Percentiles rank a stretch among this genome's conserved stretches.
These are phyloP conservation scores for Claviceps citrina DNA, from an alignment of 2,329 filamentous ascomycete genomes.

Conservation along the genomic window DNA sequence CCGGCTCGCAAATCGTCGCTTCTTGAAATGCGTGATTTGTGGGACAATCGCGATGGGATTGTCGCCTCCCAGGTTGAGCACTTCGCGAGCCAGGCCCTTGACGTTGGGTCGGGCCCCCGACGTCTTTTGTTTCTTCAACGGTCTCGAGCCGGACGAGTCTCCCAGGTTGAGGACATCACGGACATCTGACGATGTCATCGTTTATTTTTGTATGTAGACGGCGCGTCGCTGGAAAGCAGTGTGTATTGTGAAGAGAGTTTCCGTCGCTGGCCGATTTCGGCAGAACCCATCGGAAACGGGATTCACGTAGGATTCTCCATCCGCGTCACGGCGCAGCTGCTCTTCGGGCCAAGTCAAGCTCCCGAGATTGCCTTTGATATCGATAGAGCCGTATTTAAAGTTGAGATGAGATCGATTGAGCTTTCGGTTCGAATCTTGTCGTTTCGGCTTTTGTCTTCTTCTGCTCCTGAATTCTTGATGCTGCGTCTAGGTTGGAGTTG, in stretches of 20 bases:
- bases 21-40: conserved; percentile 43
- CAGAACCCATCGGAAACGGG: background rate
- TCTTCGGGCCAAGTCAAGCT: background rate
- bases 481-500: too few relatives aligned
- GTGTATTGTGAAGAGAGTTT: background rate
- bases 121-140: conserved; percentile 61
- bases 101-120: conserved; percentile 43
- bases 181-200: conserved; percentile 66
- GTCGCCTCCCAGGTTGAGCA: conserved; percentile 49
- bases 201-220: too few relatives aligned
- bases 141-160: conserved; percentile 36
- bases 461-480: too few relatives aligned
- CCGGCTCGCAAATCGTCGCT: conserved; percentile 36
- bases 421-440: background rate
- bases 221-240: too few relatives aligned
- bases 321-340: background rate
- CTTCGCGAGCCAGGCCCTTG: conserved; percentile 49
- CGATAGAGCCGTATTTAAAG: background rate
- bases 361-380: too few relatives aligned
- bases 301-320: background rate
- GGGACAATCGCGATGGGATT: conserved; percentile 54
- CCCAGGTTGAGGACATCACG: conserved; percentile 79
- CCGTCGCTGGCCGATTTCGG: too few relatives aligned
- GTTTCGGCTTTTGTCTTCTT: background rate
- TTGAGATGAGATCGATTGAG: background rate